Base-by-base conservation (phyloP, 176 grass and related monocot species). In the Eleusine indica region DNA sequence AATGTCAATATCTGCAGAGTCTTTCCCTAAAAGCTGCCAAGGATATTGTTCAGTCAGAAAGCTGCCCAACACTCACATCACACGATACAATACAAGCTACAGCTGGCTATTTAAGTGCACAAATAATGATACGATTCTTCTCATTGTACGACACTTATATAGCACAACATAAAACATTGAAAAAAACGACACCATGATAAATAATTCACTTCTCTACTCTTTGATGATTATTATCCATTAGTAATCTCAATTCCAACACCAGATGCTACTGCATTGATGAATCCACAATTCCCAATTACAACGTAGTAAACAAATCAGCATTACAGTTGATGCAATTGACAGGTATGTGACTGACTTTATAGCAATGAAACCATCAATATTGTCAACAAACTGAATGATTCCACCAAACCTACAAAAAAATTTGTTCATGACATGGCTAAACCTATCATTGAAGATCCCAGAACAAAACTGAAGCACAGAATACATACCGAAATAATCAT, bases 1-100 rank as follows among this genome's bases (percentile, higher is more conserved):
- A 69, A 98, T 98, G 83, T 95, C 96, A 81, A 98, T 98, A 80
- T 98, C 96, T 78, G 89, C 76, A 35, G 93, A 98, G 81, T 93
- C 91, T 85, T 98, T 98, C 51, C 96, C 89, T 49, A 98, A 83
- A n/a, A 98, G 82, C 96, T 98, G 89, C 28, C 52, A 74, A 81
- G 75, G 58, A 19, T 76, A 77, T 2, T 60, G 43, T 58, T 46
- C 46, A 48, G 54, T 77, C 19, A 63, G 16, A 80, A 73, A 51
- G 67, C 38, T 41, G 47, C 40, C n/a, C 48, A 84, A 68, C 15
- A 71, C 67, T 72, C 35, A 64, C 66, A 73, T 51, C 35, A 81
- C 29, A 54, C 51, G 6, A 43, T 41, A 85, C 18, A 11, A 52
- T 49, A 85, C 18, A 76, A 77, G 25, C 15, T 10, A 19, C 12